phyloP scores from a whole-genome alignment of 139 green algal species.

The Chlamydomonas urium region DNA sequence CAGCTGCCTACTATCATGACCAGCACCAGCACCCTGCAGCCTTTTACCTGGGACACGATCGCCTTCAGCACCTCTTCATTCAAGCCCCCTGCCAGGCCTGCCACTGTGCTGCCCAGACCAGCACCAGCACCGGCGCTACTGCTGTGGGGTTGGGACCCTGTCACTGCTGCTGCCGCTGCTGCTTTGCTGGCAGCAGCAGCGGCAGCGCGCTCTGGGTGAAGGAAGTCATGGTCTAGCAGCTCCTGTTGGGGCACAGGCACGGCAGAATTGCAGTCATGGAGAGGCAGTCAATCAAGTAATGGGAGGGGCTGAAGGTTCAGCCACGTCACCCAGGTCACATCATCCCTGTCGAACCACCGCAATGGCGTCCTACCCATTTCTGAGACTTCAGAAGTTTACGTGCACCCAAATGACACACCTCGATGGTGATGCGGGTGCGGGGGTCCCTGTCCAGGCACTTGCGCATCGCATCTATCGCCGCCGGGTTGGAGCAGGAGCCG shows the following conservation, averaged over 20 bases:
- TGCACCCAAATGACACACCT: conserved; percentile 35
- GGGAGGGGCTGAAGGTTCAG: too few species aligned
- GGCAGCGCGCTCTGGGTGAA: conserved; percentile 57
- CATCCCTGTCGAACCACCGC: too few species aligned
- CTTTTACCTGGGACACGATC: conserved; percentile 63
- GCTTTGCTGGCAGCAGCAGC: neutral
- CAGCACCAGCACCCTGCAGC: neutral
- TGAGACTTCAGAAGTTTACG: too few species aligned
- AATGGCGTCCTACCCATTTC: too few species aligned
- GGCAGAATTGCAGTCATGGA: too few species aligned
- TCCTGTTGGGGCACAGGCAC: too few species aligned
- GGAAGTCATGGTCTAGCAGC: conserved; percentile 83
- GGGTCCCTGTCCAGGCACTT: conserved; percentile 85
- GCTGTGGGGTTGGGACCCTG: too few species aligned
- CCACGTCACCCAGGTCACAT: too few species aligned
- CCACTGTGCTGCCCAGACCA: neutral
- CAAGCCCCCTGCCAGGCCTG: conserved; percentile 27
- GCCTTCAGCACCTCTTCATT: conserved; percentile 64
- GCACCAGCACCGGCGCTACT: neutral
- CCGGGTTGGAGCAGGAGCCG: conserved; percentile 54
- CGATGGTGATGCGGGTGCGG: conserved; percentile 74
- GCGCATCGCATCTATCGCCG: conserved; percentile 21
- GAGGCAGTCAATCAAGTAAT: too few species aligned
- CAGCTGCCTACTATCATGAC: too few species aligned
- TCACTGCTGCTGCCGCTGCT: conserved; percentile 4